A percentile compares a stretch with the other conserved stretches of the same genome.
These are phyloP conservation scores for Eimeria praecox DNA, from an alignment of 169 alveolate genomes.

Conservation along the genomic window DNA sequence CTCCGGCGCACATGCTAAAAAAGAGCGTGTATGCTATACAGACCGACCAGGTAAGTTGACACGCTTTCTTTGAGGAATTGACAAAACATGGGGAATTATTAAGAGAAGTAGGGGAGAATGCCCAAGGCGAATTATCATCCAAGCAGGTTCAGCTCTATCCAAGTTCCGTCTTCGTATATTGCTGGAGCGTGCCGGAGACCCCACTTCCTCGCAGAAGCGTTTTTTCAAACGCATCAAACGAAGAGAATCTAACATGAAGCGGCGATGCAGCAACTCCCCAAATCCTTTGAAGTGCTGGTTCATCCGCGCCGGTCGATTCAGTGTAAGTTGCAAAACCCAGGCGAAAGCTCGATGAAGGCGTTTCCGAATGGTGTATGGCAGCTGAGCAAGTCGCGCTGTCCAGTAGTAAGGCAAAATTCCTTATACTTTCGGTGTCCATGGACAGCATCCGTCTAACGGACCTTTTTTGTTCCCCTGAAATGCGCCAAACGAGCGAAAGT, in stretches of 20 bases:
- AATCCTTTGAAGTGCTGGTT: not conserved
- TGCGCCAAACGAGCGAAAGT: not conserved
- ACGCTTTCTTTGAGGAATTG: not conserved
- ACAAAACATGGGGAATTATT: not conserved
- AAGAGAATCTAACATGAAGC: not conserved
- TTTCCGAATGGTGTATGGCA: not conserved
- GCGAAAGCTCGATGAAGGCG: not conserved
- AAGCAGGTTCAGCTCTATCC: not conserved
- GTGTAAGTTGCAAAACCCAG: not conserved
- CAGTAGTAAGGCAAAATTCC: not conserved
- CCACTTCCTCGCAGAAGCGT: not conserved
- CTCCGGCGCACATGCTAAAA: not conserved
- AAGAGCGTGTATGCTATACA: not conserved
- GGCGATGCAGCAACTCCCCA: not conserved
- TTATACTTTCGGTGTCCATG: not conserved
- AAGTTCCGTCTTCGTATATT: not conserved
- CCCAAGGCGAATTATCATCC: not conserved
- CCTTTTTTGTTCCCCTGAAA: not conserved
- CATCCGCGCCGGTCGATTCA: not conserved
- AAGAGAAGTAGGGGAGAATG: not conserved
- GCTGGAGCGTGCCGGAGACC: not conserved
- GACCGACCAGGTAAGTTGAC: no score
- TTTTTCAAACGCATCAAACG: not conserved
- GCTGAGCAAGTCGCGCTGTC: not conserved
- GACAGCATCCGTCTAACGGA: not conserved